These are phyloP conservation scores for Martiniozyma abietophila DNA, from an alignment of 805 yeast genomes.

Conservation along the genomic window DNA sequence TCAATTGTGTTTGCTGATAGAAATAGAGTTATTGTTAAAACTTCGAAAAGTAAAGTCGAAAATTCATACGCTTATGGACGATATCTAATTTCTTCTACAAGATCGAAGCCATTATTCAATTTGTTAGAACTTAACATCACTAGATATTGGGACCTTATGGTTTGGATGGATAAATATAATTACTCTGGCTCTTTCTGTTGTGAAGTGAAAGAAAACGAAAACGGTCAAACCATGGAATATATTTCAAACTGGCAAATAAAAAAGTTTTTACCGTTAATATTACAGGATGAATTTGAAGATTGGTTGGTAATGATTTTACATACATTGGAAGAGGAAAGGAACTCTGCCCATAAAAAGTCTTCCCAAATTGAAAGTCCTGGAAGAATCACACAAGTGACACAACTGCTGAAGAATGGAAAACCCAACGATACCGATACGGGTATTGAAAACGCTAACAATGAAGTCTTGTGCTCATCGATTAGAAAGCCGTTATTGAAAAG, in stretches of 20 bases:
- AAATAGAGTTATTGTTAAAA: constrained; percentile 61
- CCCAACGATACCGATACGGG: constrained; percentile 13
- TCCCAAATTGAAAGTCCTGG: constrained; percentile 35
- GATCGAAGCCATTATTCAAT: constrained; percentile 74
- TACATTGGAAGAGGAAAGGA: constrained; percentile 49
- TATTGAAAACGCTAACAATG: constrained; percentile 19
- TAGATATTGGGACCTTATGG: constrained; percentile 83
- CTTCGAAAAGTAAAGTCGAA: constrained; percentile 69
- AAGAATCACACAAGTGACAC: constrained; percentile 60
- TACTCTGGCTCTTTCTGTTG: constrained; percentile 63
- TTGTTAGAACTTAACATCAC: constrained; percentile 66
- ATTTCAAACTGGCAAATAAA: constrained; percentile 71
- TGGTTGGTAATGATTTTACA: constrained; percentile 78
- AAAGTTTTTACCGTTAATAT: constrained; percentile 60
- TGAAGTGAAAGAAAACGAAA: constrained; percentile 28
- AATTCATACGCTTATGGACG: constrained; percentile 88
- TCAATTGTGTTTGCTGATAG: constrained; percentile 71
- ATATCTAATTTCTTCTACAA: constrained; percentile 64
- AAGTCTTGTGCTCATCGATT: constrained; percentile 47
- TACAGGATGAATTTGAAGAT: constrained; percentile 77
- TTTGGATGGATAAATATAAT: constrained; percentile 93
- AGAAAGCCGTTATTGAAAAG: constrained; percentile 59
- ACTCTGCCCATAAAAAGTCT: constrained; percentile 17
- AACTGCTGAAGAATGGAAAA: constrained; percentile 37
- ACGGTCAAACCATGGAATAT: constrained; percentile 35